Conservation (phyloP, 768 basidiomycete species). For the Termitomyces sp. region DNA sequence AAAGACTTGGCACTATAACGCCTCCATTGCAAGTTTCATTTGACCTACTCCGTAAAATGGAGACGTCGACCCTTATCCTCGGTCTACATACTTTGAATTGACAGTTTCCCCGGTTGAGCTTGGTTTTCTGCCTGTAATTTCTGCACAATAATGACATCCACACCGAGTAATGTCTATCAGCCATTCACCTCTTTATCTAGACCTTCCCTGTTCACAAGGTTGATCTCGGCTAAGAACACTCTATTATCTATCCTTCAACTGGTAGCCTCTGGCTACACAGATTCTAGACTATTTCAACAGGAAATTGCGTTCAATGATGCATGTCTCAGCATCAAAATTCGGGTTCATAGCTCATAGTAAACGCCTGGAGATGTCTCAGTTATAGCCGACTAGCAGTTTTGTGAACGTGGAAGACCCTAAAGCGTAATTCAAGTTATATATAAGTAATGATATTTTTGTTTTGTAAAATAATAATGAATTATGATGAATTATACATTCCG, state of each 20-base stretch:
- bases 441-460: background rate
- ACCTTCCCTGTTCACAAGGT: no score
- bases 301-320: no score
- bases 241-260: no score
- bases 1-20: background rate
- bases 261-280: background rate
- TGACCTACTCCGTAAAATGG: background rate
- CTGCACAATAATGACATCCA: no score
- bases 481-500: background rate
- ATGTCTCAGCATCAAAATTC: no score
- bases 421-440: no score
- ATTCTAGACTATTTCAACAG: background rate
- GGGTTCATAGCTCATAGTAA: no score
- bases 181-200: no score
- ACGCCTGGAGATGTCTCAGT: background rate
- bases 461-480: background rate
- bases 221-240: background rate
- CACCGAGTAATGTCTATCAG: background rate
- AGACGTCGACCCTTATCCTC: background rate
- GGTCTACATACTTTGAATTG: background rate
- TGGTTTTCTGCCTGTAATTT: background rate
- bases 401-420: no score
- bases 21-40: no score
- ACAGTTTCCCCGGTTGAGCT: background rate
- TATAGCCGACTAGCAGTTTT: no score